Base-by-base conservation (phyloP, 345 rosid genomes). In the Aquilaria yunnanensis region DNA sequence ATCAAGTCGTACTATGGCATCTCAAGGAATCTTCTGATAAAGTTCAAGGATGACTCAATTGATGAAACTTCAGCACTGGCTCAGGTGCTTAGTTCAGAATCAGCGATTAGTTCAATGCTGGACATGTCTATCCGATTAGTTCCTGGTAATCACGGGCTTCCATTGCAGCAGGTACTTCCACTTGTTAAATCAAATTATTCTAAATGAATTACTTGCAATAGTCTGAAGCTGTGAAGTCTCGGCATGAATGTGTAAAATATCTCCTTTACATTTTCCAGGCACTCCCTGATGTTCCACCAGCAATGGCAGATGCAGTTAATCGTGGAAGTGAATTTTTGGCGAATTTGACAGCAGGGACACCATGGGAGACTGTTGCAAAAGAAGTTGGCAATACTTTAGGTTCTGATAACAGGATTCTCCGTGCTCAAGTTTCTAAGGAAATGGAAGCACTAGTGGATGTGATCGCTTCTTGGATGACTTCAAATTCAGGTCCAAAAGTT, bases 131-230 rank as follows among this genome's bases (percentile, higher is more conserved):
- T 88, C 72, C 96, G 96, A 54, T 47, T 71, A 65, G 59, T 94
- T 72, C 88, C 96, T 0, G 99, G 99, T 74, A 97, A 88, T 79
- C 99, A 94, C 3, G 91, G 95, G 47, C 97, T 94, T 70, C 99
- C 97, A 61, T 70, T 94, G 50, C 96, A 86, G 57, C 97, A 94
- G 95, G 99, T 94, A 85, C 63, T 37, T 9, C 43, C 43, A 49
- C 43, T 54, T 70, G n/a, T 55, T 13, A 56, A 65, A 49, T 10
- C 23, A 0, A 10, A 32, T 32, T 47, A n/a, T 51, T 64, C 31
- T 51, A 33, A 52, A 51, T 47, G 50, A 30, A 64, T 13, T n/a
- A 62, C 55, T 59, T 29, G 32, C 53, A 51, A 49, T 31, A 23
- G 23, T 23, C 23, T 23, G 23, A 23, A 23, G 23, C 23, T 23